Evolutionary conservation across 768 basidiomycete genomes (phyloP).

Genomic region (Russula dissimulans): DNA sequence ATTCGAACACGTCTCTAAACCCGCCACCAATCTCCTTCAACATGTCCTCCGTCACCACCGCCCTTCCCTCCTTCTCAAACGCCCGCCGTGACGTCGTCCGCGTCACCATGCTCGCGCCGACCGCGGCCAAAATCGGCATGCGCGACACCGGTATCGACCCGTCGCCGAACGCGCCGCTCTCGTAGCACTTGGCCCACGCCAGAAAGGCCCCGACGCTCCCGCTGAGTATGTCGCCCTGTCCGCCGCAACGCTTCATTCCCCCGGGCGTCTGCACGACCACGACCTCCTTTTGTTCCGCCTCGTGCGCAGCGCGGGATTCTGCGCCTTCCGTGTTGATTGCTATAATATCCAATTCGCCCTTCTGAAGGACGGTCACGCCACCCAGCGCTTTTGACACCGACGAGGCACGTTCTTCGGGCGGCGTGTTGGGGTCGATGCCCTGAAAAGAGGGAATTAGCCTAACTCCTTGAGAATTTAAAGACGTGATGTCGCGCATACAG

Average conservation of each 20-base stretch:
- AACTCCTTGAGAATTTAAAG: background rate
- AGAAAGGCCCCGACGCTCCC: conserved; percentile 83
- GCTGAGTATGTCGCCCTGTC: conserved; percentile 90
- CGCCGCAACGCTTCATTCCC: conserved; percentile 87
- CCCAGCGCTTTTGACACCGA: conserved; percentile 67
- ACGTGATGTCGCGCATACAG: conserved; percentile 35
- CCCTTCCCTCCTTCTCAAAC: conserved; percentile 67
- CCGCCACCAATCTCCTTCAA: conserved; percentile 46
- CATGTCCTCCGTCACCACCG: conserved; percentile 55
- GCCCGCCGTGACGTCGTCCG: conserved; percentile 72
- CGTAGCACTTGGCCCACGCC: conserved; percentile 94
- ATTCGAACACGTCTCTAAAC: conserved; percentile 64
- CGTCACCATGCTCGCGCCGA: conserved; percentile 83
- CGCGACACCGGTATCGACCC: conserved; percentile 45
- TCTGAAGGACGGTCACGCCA: conserved; percentile 85
- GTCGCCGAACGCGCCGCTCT: conserved; percentile 70
- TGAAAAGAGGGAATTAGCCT: conserved; percentile 4
- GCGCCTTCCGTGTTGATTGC: conserved; percentile 63
- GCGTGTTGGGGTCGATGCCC: conserved; percentile 45
- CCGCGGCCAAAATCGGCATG: conserved; percentile 76
- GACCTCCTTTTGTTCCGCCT: conserved; percentile 35
- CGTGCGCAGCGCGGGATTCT: conserved; percentile 32
- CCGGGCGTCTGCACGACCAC: conserved; percentile 63
- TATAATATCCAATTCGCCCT: conserved; percentile 77
- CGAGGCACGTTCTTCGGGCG: conserved; percentile 49